Base-by-base conservation (phyloP, 176 grass and related monocot genomes). In the Eragrostis curvula region DNA sequence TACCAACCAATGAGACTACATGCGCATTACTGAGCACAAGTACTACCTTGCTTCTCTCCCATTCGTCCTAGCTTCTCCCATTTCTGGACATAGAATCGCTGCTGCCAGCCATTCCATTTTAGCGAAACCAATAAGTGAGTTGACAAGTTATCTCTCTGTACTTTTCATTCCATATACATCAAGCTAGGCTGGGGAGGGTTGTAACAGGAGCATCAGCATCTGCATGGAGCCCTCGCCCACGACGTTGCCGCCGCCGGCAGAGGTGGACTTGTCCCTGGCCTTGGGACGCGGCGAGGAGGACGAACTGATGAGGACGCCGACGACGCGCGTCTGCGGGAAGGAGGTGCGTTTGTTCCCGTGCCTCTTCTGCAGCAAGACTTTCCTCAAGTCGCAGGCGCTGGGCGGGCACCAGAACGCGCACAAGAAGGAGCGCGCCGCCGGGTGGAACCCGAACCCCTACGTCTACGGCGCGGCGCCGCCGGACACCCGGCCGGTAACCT, bases 341-440 rank as follows among this genome's bases (percentile, higher is more conserved):
- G 84, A 87, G 42, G 89, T 89, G 66, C 88, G 84, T 12, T 84
- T 94, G 49, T 94, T 94, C 84, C 83, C 86, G 0, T 94, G 92
- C 77, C 89, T 94, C 36, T 94, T 89, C 78, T 94, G 92, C 84
- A 76, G 79, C 84, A 94, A 87, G 81, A 94, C 78, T 63, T 94
- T 94, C 82, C 23, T 88, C 75, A 87, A 57, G 41, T 97, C 94
- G 7, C 94, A 97, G 57, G 94, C 94, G 10, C 74, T 97, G 47
- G 91, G 91, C 14, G 94, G 94, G 8, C 94, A 97, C 62, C 91
- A 97, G 82, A 97, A 97, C 85, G 94, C 94, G 24, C 91, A 97
- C 78, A 80, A 56, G 78, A 81, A 81, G 58, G 5, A 56, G 39
- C 53, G 50, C 56, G 39, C 51, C 28, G 13, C 25, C 23, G 67